A percentile compares a stretch with the other conserved stretches of the same genome.
Conservation (phyloP, 2,329 filamentous ascomycete species). For the Alternaria conjuncta region DNA sequence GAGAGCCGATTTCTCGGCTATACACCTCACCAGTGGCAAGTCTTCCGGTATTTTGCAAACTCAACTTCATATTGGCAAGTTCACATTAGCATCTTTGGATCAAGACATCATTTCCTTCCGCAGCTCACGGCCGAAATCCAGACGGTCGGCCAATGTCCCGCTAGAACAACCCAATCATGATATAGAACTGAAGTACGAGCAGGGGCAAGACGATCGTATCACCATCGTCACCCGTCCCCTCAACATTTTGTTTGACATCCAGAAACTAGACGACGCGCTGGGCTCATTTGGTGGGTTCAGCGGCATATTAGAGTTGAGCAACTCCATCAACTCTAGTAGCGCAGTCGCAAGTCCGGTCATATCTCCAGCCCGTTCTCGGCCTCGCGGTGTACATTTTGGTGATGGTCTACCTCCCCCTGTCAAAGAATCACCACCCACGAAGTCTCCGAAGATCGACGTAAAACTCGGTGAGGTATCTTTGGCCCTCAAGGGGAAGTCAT, state of each 20-base stretch:
- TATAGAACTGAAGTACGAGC: conserved; percentile 42
- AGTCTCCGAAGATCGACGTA: conserved; percentile 70
- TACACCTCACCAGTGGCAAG: conserved; percentile 33
- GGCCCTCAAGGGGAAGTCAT: conserved; percentile 77
- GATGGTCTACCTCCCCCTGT: conserved; percentile 46
- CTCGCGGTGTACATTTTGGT: conserved; percentile 65
- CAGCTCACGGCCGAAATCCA: conserved; percentile 30
- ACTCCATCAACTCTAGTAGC: conserved; percentile 79
- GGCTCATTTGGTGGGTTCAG: conserved; percentile 90
- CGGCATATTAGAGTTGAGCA: conserved; percentile 86
- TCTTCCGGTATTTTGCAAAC: conserved; percentile 16
- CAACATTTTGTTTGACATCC: conserved; percentile 76
- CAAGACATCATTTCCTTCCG: conserved; percentile 61
- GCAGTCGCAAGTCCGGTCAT: conserved; percentile 52
- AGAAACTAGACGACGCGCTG: conserved; percentile 83
- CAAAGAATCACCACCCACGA: conserved; percentile 19
- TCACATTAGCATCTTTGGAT: conserved; percentile 56
- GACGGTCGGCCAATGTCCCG: conserved; percentile 26
- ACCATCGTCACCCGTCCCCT: conserved; percentile 79
- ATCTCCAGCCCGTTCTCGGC: conserved; percentile 36
- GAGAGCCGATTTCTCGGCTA: conserved; percentile 26
- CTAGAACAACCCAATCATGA: conserved; percentile 37
- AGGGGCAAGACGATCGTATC: conserved; percentile 48
- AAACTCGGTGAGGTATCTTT: conserved; percentile 79
- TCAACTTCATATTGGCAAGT: conserved; percentile 49